A percentile compares a stretch with the other conserved stretches of the same genome.
phyloP scores from a whole-genome alignment of 1,139 yeast species.

The Zygoascus sp. region DNA sequence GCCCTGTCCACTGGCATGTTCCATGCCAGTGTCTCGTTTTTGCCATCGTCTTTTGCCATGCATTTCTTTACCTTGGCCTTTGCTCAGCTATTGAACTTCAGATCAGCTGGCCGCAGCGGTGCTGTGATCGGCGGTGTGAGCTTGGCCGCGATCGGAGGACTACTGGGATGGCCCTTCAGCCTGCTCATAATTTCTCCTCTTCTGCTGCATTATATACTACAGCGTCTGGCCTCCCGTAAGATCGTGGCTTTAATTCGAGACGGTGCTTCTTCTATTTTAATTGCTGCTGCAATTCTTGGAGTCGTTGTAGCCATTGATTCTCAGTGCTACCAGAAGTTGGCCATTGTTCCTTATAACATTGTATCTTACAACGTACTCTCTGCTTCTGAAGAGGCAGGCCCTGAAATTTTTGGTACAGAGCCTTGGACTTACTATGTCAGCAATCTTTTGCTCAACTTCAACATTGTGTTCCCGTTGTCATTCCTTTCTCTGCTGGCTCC shows the following conservation, averaged over 20 bases:
- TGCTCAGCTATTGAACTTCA: slow-evolving; percentile 33
- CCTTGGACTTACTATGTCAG: slow-evolving; percentile 69
- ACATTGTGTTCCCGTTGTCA: slow-evolving; percentile 49
- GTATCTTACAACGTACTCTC: slow-evolving; percentile 77
- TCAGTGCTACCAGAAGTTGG: slow-evolving; percentile 54
- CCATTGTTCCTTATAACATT: slow-evolving; percentile 71
- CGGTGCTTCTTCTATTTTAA: slow-evolving; percentile 8
- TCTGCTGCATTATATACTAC: slow-evolving; percentile 27
- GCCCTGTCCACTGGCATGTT: slow-evolving; percentile 62
- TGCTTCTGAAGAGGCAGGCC: slow-evolving; percentile 65
- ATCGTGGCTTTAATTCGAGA: background rate
- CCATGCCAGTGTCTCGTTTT: slow-evolving; percentile 77
- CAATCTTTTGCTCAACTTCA: slow-evolving; percentile 72
- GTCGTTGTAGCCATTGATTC: slow-evolving; percentile 53
- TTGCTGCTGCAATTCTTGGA: slow-evolving; percentile 23
- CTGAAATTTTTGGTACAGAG: slow-evolving; percentile 87
- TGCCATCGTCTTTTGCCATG: slow-evolving; percentile 89
- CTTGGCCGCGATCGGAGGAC: slow-evolving; percentile 60
- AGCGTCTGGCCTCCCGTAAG: slow-evolving; percentile 1
- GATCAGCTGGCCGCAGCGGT: slow-evolving; percentile 16
- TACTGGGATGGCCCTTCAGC: slow-evolving; percentile 91
- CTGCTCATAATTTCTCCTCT: slow-evolving; percentile 62
- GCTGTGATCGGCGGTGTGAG: slow-evolving; percentile 39
- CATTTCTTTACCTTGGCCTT: slow-evolving; percentile 56
- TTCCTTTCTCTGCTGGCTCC: slow-evolving; percentile 37